Conservation (phyloP, 108 stramenopile genomes). For the Fistulifera pelliculosa region DNA sequence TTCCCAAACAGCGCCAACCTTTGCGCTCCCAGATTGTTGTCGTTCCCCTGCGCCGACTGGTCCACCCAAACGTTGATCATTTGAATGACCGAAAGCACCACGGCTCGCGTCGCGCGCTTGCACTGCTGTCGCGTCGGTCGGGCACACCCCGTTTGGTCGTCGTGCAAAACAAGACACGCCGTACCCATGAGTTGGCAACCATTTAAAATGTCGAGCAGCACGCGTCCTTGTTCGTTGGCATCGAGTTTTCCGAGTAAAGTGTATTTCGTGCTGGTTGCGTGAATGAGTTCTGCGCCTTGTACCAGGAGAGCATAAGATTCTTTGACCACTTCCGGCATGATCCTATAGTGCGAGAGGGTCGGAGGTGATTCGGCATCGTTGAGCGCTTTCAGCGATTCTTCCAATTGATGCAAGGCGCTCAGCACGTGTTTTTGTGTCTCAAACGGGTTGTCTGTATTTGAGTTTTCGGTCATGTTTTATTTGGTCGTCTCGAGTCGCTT, state of each 20-base stretch:
- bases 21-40: conserved; percentile 53
- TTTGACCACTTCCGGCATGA: conserved; percentile 36
- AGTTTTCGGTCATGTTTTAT: no score
- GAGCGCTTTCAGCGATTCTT: conserved; percentile 15
- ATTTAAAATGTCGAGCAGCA: conserved; percentile 42
- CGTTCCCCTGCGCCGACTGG: conserved; percentile 7
- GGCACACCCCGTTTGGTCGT: conserved; percentile 44
- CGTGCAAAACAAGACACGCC: conserved; percentile 33
- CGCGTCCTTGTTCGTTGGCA: conserved; percentile 26
- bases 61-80: conserved; percentile 43
- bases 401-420: conserved; percentile 11
- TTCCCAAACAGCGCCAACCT: conserved; percentile 71
- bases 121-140: conserved; percentile 38
- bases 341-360: conserved; percentile 39
- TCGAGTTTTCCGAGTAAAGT: conserved; percentile 58
- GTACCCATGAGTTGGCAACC: conserved; percentile 62
- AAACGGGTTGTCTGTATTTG: no score
- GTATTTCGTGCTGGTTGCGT: conserved; percentile 74
- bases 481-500: no score
- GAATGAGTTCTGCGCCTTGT: conserved; percentile 44
- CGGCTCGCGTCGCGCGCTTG: conserved; percentile 44
- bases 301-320: conserved; percentile 43
- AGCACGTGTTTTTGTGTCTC: no score
- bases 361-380: conserved; percentile 3
- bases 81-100: conserved; percentile 34